Evolutionary conservation across 1,284 basidiomycete species (phyloP), one percentile per base, ranked within the genome.

Genomic region (Marasmius tenuissimus): DNA sequence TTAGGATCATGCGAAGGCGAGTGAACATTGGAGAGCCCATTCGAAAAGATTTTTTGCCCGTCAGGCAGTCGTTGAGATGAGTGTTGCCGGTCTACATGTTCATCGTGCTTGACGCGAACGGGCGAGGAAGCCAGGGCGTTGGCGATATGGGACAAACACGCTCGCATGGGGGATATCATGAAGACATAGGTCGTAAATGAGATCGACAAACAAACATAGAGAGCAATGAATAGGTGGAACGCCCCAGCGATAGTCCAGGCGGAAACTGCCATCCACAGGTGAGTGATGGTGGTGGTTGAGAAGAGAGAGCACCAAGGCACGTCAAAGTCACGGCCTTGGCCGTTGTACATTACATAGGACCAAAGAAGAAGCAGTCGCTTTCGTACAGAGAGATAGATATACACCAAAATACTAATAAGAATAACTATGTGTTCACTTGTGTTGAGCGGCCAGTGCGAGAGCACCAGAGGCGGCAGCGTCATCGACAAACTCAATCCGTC

Each of bases 391-490:
- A n/a, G 8, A n/a, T 18, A 11, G 8, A 47, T n/a, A 47, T 47
- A 47, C 8, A 14, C 45, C 20, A 47, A 47, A 47, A 42, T 42
- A 42, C 40, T 42, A 42, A 12, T 47, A 16, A 16, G 8, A 18
- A 47, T 47, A 47, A 8, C 14, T 5, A 7, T 18, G 20, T 10
- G n/a, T 8, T 47, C 16, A 47, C 14, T 47, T 11, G 52, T 37
- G 20, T 18, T 35, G 52, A 54, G 71, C 69, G 20, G 81, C 78
- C 52, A 89, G 72, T 12, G 81, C 80, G n/a, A 72, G 67, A 0
- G 87, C 91, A 3, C 91, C 91, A 16, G 78, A 76, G 0, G 78
- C 83, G 0, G 89, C 87, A 0, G 86, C 85, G 72, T 92, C 88
- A 39, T 85, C 80, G 14, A 93, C 81, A 67, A 85, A 85, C 63